Evolutionary conservation across 805 yeast species (phyloP), one percentile per base, ranked within the genome.

Genomic region (Cyberlindnera mycetangii): DNA sequence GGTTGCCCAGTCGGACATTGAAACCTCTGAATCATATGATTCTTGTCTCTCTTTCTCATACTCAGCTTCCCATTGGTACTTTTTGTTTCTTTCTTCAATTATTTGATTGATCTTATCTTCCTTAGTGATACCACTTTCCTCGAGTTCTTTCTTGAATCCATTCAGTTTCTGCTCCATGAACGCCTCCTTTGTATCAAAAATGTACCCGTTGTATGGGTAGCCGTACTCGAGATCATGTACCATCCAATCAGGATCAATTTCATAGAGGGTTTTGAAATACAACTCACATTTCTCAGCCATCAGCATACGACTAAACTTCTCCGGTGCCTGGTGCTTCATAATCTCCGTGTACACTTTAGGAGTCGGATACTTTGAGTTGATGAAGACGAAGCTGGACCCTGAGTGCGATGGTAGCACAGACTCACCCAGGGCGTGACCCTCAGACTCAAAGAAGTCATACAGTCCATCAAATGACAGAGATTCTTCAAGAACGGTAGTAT

Each of bases 141-240:
- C 40, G 7, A 53, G 20, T 18, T 48, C 37, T 9, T 42, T 31
- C 45, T 48, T 53, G 40, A 48, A 54, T 0, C 52, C 55, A 6
- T 49, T 35, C 24, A 35, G 39, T 20, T 51, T 42, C 8, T 54
- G 55, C 20, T 45, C 45, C 9, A 58, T 12, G 34, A 45, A 58
- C 9, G 43, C 17, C 5, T 52, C 55, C 25, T 54, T 55, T 4
- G 60, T 56, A 27, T 57, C 61, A 38, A 58, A 59, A 31, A 59
- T 55, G 27, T 32, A 50, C 0, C 56, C 53, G 32, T 57, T 49
- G 40, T 58, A 56, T 7, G 48, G 47, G 33, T 45, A 42, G 1
- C 47, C 52, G 8, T 16, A 18, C 35, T 56, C 61, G 15, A 59
- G 30, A 4, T 52, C 57, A 9, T 53, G 46, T 6, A 58, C 20